Conservation (phyloP, 768 basidiomycete species). For the Amanita rubescens region DNA sequence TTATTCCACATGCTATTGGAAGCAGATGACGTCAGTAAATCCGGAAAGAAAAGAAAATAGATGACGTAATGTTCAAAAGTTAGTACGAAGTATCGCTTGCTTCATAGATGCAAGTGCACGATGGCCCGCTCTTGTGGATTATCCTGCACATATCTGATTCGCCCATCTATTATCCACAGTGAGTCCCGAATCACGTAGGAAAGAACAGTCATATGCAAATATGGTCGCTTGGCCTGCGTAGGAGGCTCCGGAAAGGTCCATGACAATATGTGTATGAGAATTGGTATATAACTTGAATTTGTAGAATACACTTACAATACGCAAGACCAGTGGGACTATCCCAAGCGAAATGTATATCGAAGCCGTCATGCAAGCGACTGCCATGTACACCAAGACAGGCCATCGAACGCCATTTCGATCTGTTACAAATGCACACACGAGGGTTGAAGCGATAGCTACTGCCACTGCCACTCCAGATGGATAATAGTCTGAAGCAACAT, state of each 20-base stretch:
- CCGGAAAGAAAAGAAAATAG: too few species aligned
- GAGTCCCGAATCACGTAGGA: neutral
- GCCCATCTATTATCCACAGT: conserved; percentile 49
- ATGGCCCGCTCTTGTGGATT: conserved; percentile 64
- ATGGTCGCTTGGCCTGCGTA: conserved; percentile 74
- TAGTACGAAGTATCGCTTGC: conserved; percentile 22
- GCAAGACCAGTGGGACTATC: conserved; percentile 52
- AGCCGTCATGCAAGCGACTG: conserved; percentile 42
- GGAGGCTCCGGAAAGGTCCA: conserved; percentile 56
- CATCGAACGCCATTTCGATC: conserved; percentile 50
- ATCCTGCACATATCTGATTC: conserved; percentile 67
- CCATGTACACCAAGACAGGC: conserved; percentile 62
- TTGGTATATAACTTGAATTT: too few species aligned
- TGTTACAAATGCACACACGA: conserved; percentile 58
- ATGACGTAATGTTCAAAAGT: conserved; percentile 1
- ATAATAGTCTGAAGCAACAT: conserved; percentile 28
- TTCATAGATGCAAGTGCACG: conserved; percentile 76
- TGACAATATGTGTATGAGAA: neutral
- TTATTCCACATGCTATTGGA: conserved; percentile 68
- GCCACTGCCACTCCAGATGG: conserved; percentile 59
- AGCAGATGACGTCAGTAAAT: too few species aligned
- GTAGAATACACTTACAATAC: conserved; percentile 41
- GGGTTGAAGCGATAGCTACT: conserved; percentile 57
- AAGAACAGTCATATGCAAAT: conserved; percentile 45
- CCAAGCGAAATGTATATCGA: conserved; percentile 57